Conservation (phyloP, 768 basidiomycete genomes). For the Pisolithus marmoratus region DNA sequence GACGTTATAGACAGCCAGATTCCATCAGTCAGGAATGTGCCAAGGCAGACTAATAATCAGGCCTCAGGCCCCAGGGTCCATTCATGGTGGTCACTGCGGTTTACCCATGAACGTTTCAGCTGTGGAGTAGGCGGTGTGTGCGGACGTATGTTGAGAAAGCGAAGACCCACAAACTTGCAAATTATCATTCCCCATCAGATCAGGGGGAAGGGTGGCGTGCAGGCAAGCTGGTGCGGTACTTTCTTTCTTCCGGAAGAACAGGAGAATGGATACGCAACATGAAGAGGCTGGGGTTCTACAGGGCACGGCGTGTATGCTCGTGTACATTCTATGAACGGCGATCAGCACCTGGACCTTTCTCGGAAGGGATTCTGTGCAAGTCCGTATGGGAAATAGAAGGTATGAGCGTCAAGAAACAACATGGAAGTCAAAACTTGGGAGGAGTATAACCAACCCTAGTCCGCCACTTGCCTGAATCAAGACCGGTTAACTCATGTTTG, state of each 20-base stretch:
- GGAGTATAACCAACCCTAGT: too few species aligned
- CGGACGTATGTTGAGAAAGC: too few species aligned
- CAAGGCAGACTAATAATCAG: too few species aligned
- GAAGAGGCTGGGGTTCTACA: not conserved
- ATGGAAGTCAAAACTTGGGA: too few species aligned
- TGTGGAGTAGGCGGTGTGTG: too few species aligned
- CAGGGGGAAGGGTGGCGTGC: not conserved
- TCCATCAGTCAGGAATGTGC: too few species aligned
- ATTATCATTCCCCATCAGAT: not conserved
- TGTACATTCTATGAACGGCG: not conserved
- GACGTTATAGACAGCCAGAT: too few species aligned
- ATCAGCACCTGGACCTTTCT: not conserved
- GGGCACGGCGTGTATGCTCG: not conserved
- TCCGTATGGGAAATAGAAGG: not conserved
- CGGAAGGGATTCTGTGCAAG: not conserved
- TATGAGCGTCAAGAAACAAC: constrained; percentile 7
- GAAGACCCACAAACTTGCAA: not conserved
- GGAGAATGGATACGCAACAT: not conserved
- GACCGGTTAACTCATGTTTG: too few species aligned
- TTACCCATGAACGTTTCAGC: too few species aligned
- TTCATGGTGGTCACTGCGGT: too few species aligned
- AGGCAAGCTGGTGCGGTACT: not conserved
- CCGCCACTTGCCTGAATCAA: too few species aligned
- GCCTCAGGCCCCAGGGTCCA: too few species aligned
- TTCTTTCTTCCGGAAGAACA: not conserved